A percentile compares a stretch with the other conserved stretches of the same genome.
Conservation (phyloP, 2,329 filamentous ascomycete species). For the Triangularia setosa region DNA sequence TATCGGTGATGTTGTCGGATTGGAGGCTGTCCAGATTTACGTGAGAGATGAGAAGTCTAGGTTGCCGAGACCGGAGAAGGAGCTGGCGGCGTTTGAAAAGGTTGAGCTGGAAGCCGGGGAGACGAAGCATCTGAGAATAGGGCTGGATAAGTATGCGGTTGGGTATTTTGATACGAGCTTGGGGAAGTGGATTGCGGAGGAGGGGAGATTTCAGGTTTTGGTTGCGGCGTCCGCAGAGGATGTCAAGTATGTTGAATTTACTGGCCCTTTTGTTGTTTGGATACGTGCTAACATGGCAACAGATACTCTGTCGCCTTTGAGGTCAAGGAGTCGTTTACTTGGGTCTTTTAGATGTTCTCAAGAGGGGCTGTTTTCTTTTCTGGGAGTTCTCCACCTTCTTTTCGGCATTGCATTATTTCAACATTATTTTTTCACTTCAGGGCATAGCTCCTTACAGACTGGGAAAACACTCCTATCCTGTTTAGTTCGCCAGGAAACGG, state of each 20-base stretch:
- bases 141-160: slow-evolving; percentile 48
- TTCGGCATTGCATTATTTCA: not conserved
- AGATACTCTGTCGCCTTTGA: slow-evolving; percentile 44
- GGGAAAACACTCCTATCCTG: not conserved
- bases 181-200: slow-evolving; percentile 61
- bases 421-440: not conserved
- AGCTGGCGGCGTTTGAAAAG: slow-evolving; percentile 67
- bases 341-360: slow-evolving; percentile 48
- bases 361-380: not conserved
- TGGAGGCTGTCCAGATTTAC: slow-evolving; percentile 66
- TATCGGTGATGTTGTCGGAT: slow-evolving; percentile 51
- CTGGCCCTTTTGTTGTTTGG: slow-evolving; percentile 7
- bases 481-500: not conserved
- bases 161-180: slow-evolving; percentile 61
- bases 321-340: slow-evolving; percentile 62
- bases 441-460: not conserved
- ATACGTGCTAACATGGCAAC: slow-evolving; percentile 24
- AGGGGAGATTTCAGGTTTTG: slow-evolving; percentile 57
- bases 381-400: not conserved
- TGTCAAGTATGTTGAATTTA: slow-evolving; percentile 49
- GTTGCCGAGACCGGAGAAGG: slow-evolving; percentile 65
- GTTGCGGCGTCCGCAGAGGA: slow-evolving; percentile 60
- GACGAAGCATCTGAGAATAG: slow-evolving; percentile 46
- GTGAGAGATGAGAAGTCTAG: slow-evolving; percentile 59
- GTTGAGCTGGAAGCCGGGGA: slow-evolving; percentile 55